These are phyloP conservation scores for Brassica balearica DNA, from an alignment of 441 rosid species.

Conservation along the genomic window DNA sequence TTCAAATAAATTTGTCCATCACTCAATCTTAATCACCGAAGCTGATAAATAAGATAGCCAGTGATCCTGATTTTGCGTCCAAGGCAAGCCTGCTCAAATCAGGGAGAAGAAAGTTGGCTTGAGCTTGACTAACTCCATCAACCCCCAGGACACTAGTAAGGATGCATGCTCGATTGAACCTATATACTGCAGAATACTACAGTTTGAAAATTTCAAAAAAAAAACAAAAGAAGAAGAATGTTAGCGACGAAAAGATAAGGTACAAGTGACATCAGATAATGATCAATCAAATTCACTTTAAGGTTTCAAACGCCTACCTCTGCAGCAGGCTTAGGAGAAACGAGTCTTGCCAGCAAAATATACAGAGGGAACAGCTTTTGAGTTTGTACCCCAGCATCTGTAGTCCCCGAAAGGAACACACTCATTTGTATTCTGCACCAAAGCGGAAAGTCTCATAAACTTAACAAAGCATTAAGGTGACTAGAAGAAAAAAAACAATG, in stretches of 20 bases:
- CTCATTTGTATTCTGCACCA: slow-evolving; percentile 77
- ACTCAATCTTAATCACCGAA: slow-evolving; percentile 56
- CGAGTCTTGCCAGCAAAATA: slow-evolving; percentile 81
- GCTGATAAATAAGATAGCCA: slow-evolving; percentile 82
- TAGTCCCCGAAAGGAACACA: slow-evolving; percentile 60
- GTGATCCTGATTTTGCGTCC: slow-evolving; percentile 85
- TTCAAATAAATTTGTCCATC: slow-evolving; percentile 7
- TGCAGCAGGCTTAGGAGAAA: slow-evolving; percentile 57
- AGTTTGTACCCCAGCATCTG: slow-evolving; percentile 60
- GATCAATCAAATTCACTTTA: slow-evolving; percentile 6
- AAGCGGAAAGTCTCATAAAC: background rate
- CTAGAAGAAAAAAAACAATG: background rate
- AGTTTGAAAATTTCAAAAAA: slow-evolving; percentile 46
- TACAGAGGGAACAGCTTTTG: slow-evolving; percentile 75
- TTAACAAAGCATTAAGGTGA: no score
- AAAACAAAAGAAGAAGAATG: slow-evolving; percentile 12
- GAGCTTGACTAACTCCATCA: slow-evolving; percentile 69
- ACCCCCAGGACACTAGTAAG: slow-evolving; percentile 74
- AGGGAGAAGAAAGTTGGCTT: slow-evolving; percentile 83
- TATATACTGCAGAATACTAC: slow-evolving; percentile 92
- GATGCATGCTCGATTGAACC: slow-evolving; percentile 79
- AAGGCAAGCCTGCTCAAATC: slow-evolving; percentile 77
- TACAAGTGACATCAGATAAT: slow-evolving; percentile 10
- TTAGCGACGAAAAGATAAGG: slow-evolving; percentile 38
- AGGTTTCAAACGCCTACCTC: slow-evolving; percentile 60